phyloP scores from a whole-genome alignment of 2,329 filamentous ascomycete species.

The Albifimbria verrucaria region DNA sequence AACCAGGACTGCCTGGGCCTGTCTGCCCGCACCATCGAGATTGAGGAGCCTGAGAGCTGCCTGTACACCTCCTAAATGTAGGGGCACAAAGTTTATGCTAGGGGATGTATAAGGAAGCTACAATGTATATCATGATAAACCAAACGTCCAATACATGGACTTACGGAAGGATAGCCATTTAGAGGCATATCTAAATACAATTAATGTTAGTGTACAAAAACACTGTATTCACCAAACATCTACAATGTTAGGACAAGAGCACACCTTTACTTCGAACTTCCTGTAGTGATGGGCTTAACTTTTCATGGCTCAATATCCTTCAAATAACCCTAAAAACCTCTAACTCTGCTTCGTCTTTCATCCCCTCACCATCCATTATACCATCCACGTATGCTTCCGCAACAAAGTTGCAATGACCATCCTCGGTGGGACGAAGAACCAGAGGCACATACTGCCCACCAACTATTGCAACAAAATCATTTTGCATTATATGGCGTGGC shows the following conservation, averaged over 20 bases:
- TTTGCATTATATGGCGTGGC: background rate
- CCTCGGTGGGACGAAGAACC: background rate
- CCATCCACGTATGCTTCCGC: background rate
- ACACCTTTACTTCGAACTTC: too few relatives aligned
- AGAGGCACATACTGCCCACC: background rate
- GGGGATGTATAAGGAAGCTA: too few relatives aligned
- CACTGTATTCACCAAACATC: too few relatives aligned
- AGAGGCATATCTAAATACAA: too few relatives aligned
- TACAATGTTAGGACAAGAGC: too few relatives aligned
- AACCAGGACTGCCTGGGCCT: slow-evolving; percentile 36
- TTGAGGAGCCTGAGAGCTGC: slow-evolving; percentile 30
- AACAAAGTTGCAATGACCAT: background rate
- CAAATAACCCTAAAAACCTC: background rate
- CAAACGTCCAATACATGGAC: too few relatives aligned
- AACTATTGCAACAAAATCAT: background rate
- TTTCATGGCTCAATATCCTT: too few relatives aligned
- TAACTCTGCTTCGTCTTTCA: background rate
- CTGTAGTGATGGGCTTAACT: too few relatives aligned
- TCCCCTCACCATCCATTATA: background rate
- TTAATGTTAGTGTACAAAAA: too few relatives aligned
- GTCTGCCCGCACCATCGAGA: slow-evolving; percentile 22
- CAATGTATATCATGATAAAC: too few relatives aligned
- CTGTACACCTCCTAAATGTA: slow-evolving; percentile 26
- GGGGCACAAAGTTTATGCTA: too few relatives aligned
- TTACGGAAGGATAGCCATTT: too few relatives aligned